Evolutionary conservation across 2,329 filamentous ascomycete genomes (phyloP), one percentile per base, ranked within the genome.

Genomic region (Bipolaris bicolor): DNA sequence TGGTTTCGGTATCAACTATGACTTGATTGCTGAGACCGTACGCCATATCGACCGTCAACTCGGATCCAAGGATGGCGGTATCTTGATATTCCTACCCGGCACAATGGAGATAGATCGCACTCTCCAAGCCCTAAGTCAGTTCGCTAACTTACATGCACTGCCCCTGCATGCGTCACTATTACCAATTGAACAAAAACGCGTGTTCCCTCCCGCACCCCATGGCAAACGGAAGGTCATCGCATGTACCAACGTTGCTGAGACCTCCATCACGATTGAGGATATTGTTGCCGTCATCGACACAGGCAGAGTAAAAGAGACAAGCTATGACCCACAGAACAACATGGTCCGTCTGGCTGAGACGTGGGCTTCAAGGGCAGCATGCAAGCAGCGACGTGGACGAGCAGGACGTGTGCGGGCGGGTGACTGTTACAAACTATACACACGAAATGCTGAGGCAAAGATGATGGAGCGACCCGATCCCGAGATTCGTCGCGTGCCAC

Each of bases 221-320:
- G 92, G 92, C 0, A 93, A 91, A 77, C 85, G 95, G 34, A 99
- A 99, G 77, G 86, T 99, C 11, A 90, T 99, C 33, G 91, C 94
- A 6, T 91, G 95, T 1, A 99, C 95, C 43, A 99, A 99, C 69
- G 94, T 99, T 2, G 95, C 95, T 1, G 95, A 99, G 76, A 99
- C 95, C 0, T 98, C 95, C 2, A 98, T 99, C 74, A 99, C 95
- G 0, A 99, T 99, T 58, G 93, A 97, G 72, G 95, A 99, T 72
- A 91, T 99, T 51, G 90, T 98, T 2, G 94, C 91, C 2, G 95
- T 99, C 44, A 94, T 99, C 62, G 95, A 99, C 74, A 95, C 90
- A 10, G 95, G 95, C 26, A 88, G 92, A 51, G 95, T 99, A 58
- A 99, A 99, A 73, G 94, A 99, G 77, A 99, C 93, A 0, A 94